phyloP scores from a whole-genome alignment of 805 yeast species.

The Ogataea parapolymorpha region DNA sequence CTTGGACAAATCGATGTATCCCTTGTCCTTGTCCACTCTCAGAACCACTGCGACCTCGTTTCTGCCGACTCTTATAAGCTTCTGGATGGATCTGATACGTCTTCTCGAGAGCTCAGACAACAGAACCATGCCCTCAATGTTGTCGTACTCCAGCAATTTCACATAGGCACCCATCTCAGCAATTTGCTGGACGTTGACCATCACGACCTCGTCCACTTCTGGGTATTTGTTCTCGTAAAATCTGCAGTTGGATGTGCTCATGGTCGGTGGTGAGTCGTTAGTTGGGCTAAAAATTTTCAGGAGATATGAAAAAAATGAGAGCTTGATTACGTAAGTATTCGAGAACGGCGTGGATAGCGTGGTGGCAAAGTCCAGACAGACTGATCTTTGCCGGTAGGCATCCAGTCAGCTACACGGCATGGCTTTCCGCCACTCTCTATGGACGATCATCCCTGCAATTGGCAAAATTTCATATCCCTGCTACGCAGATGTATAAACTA shows the following conservation, averaged over 20 bases:
- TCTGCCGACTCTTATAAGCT: constrained; percentile 95
- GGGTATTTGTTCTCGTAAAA: constrained; percentile 98
- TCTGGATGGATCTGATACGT: constrained; percentile 97
- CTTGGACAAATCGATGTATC: constrained; percentile 95
- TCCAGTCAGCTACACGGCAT: too few species aligned
- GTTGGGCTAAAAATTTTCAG: constrained; percentile 10
- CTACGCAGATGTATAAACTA: neutral
- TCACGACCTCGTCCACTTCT: constrained; percentile 97
- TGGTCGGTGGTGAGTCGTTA: constrained; percentile 27
- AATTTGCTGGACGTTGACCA: constrained; percentile 97
- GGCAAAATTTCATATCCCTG: too few species aligned
- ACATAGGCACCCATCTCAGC: constrained; percentile 99
- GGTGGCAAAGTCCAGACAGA: neutral
- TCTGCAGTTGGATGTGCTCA: constrained; percentile 91
- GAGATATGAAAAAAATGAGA: neutral
- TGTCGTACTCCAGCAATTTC: constrained; percentile 92
- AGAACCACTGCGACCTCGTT: constrained; percentile 97
- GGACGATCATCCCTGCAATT: too few species aligned
- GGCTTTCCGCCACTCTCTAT: too few species aligned
- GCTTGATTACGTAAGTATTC: too few species aligned
- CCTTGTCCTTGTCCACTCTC: constrained; percentile 98
- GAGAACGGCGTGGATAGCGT: neutral
- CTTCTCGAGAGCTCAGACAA: constrained; percentile 95
- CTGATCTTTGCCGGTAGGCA: too few species aligned
- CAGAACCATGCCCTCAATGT: constrained; percentile 97